Percentiles rank a stretch among this genome's conserved stretches.
These are phyloP conservation scores for Amphibolis antarctica DNA, from an alignment of 106 monocot species.

Conservation along the genomic window DNA sequence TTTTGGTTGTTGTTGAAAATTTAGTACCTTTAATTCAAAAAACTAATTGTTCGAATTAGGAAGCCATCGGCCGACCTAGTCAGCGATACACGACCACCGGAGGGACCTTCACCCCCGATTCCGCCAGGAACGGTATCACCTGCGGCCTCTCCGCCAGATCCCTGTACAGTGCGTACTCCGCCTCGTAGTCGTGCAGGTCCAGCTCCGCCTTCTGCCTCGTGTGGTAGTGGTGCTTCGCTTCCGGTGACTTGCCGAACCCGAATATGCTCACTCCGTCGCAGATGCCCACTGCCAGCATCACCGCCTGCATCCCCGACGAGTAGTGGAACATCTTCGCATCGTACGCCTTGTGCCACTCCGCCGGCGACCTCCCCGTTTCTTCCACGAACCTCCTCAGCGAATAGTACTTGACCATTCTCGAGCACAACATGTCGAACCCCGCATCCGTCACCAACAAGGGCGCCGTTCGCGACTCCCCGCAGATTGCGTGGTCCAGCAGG, in stretches of 20 bases:
- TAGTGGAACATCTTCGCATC: conserved; percentile 67
- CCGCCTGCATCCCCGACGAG: conserved; percentile 82
- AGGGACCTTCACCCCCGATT: conserved; percentile 49
- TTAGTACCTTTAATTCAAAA: too few species aligned
- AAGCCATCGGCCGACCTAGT: too few species aligned
- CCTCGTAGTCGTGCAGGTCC: conserved; percentile 74
- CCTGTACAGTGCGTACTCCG: conserved; percentile 69
- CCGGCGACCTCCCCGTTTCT: conserved; percentile 25
- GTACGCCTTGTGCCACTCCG: conserved; percentile 39
- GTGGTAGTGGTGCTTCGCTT: conserved; percentile 80
- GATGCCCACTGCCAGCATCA: conserved; percentile 55
- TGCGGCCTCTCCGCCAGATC: conserved; percentile 45
- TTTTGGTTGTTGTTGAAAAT: too few species aligned
- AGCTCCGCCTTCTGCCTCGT: conserved; percentile 81
- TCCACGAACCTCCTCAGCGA: conserved; percentile 49
- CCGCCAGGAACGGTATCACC: conserved; percentile 49
- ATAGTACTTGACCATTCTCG: conserved; percentile 62
- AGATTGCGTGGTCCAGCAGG: conserved; percentile 51
- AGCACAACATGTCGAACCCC: conserved; percentile 49
- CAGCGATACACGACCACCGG: conserved; percentile 27
- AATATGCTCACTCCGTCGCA: conserved; percentile 58
- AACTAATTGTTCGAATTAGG: too few species aligned
- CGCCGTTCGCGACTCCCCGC: conserved; percentile 35
- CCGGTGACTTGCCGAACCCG: conserved; percentile 69
- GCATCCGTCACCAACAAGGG: conserved; percentile 56